These are phyloP conservation scores for Apodospora peruviana DNA, from an alignment of 495 filamentous ascomycete species.

Conservation along the genomic window DNA sequence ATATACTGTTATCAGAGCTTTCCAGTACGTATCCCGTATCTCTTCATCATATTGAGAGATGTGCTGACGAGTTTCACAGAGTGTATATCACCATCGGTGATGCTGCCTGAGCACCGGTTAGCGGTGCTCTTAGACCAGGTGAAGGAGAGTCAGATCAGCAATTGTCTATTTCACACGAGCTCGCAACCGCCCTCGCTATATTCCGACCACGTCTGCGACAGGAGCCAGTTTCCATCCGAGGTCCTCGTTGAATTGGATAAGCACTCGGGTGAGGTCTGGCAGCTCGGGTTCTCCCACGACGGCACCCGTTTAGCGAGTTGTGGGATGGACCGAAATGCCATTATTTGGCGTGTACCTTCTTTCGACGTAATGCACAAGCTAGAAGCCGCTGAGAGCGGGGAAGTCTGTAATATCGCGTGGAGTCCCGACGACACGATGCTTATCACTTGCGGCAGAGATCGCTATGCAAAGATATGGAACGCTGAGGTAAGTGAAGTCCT, in stretches of 20 bases:
- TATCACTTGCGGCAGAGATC: conserved; percentile 74
- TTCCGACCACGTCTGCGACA: conserved; percentile 79
- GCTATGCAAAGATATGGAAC: conserved; percentile 73
- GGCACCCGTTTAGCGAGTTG: conserved; percentile 78
- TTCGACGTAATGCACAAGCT: conserved; percentile 64
- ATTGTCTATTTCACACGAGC: conserved; percentile 86
- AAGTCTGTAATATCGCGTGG: conserved; percentile 75
- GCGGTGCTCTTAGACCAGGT: conserved; percentile 75
- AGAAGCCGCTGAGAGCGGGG: conserved; percentile 54
- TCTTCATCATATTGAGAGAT: background rate
- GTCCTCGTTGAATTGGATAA: conserved; percentile 61
- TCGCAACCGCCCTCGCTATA: conserved; percentile 77
- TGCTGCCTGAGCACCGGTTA: conserved; percentile 95
- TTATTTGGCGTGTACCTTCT: conserved; percentile 74
- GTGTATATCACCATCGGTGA: conserved; percentile 93
- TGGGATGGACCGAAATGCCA: conserved; percentile 64
- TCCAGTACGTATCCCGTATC: conserved; percentile 57
- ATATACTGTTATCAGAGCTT: conserved; percentile 68
- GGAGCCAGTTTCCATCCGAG: conserved; percentile 68
- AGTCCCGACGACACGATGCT: conserved; percentile 85
- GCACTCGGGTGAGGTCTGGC: conserved; percentile 85
- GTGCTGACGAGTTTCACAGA: conserved; percentile 40
- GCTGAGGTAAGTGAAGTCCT: conserved; percentile 51
- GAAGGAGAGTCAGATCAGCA: conserved; percentile 73
- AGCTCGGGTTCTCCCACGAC: conserved; percentile 83